Evolutionary conservation across 169 alveolate genomes (phyloP).

Genomic region (Plasmodium knowlesi): DNA sequence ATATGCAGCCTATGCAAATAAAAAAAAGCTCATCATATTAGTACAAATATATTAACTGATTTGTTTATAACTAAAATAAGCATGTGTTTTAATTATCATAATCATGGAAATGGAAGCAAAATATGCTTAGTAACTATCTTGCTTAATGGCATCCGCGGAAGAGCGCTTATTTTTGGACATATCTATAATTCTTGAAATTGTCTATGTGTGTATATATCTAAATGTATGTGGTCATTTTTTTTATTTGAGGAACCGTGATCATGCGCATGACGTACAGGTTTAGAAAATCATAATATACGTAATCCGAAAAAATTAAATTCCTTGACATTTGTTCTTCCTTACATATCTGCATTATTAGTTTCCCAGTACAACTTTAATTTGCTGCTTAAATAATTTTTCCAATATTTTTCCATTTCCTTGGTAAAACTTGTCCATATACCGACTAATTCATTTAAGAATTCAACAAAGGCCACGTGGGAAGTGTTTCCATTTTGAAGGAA

Average conservation of each 20-base stretch:
- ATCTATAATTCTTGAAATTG: background rate
- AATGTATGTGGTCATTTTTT: background rate
- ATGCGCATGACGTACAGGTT: background rate
- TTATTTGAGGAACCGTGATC: background rate
- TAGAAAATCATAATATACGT: background rate
- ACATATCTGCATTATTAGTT: background rate
- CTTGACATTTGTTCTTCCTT: background rate
- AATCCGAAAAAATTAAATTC: background rate
- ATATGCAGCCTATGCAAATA: background rate
- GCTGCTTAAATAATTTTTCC: conserved; percentile 1
- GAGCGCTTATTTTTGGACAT: background rate
- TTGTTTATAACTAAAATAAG: background rate
- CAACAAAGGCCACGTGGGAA: conserved; percentile 17
- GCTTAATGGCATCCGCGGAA: background rate
- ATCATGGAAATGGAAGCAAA: background rate
- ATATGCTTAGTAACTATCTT: background rate
- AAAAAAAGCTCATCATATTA: background rate
- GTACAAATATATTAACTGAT: background rate
- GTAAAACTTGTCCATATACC: conserved; percentile 7
- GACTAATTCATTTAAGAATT: conserved; percentile 16
- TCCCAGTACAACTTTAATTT: background rate
- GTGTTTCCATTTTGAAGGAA: conserved; percentile 32
- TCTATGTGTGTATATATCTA: background rate
- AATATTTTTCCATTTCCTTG: conserved; percentile 17
- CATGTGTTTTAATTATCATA: background rate